Percentiles rank a stretch among this genome's conserved stretches.
Conservation (phyloP, 1,284 basidiomycete species). For the Rhizopogon hawkerae region DNA sequence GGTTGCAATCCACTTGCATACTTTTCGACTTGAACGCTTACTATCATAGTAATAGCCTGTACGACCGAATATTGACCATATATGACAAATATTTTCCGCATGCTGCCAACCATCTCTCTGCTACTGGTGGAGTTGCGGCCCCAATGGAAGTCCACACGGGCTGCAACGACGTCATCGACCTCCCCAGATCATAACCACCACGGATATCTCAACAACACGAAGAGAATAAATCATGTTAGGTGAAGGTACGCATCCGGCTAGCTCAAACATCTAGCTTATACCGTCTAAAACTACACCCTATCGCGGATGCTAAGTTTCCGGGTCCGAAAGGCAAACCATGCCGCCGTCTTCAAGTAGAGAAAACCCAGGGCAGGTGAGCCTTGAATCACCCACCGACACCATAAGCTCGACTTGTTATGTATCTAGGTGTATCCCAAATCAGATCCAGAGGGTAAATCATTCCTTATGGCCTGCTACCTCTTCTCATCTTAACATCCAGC, state of each 20-base stretch:
- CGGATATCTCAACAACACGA: background rate
- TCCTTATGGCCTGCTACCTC: background rate
- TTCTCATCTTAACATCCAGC: background rate
- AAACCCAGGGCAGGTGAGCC: constrained; percentile 9
- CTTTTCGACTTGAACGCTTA: too few relatives aligned
- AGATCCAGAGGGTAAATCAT: background rate
- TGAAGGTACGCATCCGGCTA: background rate
- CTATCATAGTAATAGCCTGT: too few relatives aligned
- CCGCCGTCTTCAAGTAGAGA: constrained; percentile 6
- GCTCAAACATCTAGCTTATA: background rate
- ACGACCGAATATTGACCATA: too few relatives aligned
- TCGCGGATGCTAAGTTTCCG: constrained; percentile 9
- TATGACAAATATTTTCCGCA: too few relatives aligned
- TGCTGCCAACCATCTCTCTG: too few relatives aligned
- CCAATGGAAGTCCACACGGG: background rate
- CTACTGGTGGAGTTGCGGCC: background rate
- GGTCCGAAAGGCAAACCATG: background rate
- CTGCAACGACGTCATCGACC: background rate
- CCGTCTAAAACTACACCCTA: background rate
- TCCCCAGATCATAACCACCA: background rate
- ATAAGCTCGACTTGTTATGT: background rate
- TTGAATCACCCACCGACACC: background rate
- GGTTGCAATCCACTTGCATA: too few relatives aligned
- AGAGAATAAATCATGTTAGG: constrained; percentile 1
- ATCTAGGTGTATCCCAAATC: constrained; percentile 11